Conservation (phyloP, 1,284 basidiomycete genomes). For the Pseudozyma thailandica region DNA sequence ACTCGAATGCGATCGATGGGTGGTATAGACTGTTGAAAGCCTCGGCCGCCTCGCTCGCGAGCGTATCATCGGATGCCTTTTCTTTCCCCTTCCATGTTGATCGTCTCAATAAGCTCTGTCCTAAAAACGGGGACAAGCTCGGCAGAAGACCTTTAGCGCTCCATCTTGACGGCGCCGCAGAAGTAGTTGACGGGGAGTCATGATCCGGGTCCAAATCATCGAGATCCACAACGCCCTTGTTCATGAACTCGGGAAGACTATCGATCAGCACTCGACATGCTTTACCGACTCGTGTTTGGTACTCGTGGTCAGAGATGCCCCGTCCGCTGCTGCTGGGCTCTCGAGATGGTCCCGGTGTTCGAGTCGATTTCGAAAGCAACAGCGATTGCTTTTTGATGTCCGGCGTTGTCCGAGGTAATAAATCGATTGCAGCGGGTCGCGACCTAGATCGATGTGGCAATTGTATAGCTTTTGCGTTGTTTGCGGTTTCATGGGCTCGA, state of each 20-base stretch:
- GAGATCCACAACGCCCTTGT: slow-evolving; percentile 46
- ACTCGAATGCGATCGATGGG: slow-evolving; percentile 52
- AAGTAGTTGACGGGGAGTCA: slow-evolving; percentile 2
- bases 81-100: slow-evolving; percentile 18
- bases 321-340: not conserved
- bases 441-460: too few relatives aligned
- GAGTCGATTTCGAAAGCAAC: slow-evolving; percentile 7
- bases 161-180: slow-evolving; percentile 7
- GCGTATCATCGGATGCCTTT: slow-evolving; percentile 2
- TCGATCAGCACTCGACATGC: slow-evolving; percentile 45
- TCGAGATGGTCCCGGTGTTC: not conserved
- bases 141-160: slow-evolving; percentile 18
- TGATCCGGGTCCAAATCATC: slow-evolving; percentile 26
- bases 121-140: slow-evolving; percentile 36
- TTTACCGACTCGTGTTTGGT: slow-evolving; percentile 49
- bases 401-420: too few relatives aligned
- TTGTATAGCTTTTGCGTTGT: too few relatives aligned
- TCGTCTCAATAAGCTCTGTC: slow-evolving; percentile 30
- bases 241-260: slow-evolving; percentile 51
- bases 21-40: slow-evolving; percentile 52
- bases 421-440: too few relatives aligned
- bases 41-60: not conserved
- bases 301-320: slow-evolving; percentile 50
- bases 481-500: too few relatives aligned
- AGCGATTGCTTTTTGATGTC: not conserved